phyloP scores from a whole-genome alignment of 305 asterid species.

The Petunia hybrid region DNA sequence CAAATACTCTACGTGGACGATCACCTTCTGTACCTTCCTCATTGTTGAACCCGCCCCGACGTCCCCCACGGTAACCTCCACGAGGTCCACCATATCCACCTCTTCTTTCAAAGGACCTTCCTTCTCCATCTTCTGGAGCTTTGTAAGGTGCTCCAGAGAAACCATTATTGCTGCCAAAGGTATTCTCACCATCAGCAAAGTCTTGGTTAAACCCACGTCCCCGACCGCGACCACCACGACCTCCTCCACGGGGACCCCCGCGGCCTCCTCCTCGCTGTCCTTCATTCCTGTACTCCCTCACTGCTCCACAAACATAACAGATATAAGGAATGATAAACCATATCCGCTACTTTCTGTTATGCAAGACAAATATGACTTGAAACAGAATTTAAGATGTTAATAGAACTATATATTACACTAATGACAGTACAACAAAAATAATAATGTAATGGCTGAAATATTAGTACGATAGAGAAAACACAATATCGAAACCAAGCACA shows the following conservation, averaged over 20 bases:
- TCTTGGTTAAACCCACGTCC: slow-evolving; percentile 63
- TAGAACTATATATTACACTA: not conserved
- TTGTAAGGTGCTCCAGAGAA: slow-evolving; percentile 45
- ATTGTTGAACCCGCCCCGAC: slow-evolving; percentile 70
- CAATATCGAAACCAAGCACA: too few relatives aligned
- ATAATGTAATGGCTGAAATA: not conserved
- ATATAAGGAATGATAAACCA: not conserved
- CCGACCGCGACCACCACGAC: slow-evolving; percentile 53
- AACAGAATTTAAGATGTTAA: not conserved
- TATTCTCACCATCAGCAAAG: slow-evolving; percentile 46
- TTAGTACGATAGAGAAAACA: not conserved
- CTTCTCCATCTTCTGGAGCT: slow-evolving; percentile 65
- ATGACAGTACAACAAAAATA: not conserved
- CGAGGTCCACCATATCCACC: slow-evolving; percentile 59
- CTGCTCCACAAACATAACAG: slow-evolving; percentile 39
- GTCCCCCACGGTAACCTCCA: slow-evolving; percentile 69
- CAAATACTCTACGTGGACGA: slow-evolving; percentile 64
- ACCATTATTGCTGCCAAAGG: slow-evolving; percentile 50
- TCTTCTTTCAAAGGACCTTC: slow-evolving; percentile 52
- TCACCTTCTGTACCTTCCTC: slow-evolving; percentile 62
- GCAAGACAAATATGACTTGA: not conserved
- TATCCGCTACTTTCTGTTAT: not conserved
- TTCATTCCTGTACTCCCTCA: slow-evolving; percentile 60
- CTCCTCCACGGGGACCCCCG: slow-evolving; percentile 59
- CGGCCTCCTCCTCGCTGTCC: slow-evolving; percentile 60